Base-by-base conservation (phyloP, 23 red algal species). In the Agarophyton chilense region DNA sequence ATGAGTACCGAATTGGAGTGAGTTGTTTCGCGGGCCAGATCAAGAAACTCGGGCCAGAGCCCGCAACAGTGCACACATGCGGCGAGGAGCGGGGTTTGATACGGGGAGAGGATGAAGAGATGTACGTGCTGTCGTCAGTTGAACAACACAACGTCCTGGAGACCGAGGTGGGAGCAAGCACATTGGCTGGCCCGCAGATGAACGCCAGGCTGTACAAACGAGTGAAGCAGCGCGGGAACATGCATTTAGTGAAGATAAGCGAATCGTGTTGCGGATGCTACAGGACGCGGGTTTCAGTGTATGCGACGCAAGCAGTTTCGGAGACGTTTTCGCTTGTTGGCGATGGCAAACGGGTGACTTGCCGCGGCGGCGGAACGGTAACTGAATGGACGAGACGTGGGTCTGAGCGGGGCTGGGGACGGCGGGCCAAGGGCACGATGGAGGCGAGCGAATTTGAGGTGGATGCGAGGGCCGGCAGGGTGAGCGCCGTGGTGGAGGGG, bases 1-100 rank as follows among this genome's bases (percentile, higher is more conserved):
- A 84, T 38, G 81, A 84, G 38, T 84, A 84, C 19, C 41, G 81
- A 8, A 64, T 84, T 44, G 81, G 81, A 2, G 63, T 84, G 40
- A 66, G 62, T 11, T 84, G 81, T 29, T 84, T 51, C 47, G 38
- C 14, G 3, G 81, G 81, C 35, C 81, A 84, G 41, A 25, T 84
- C 36, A 44, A 35, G 10, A 40, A 35, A 35, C 46, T 84, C n/a
- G 31, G 50, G 18, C 81, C 81, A 1, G 62, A 84, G 38, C 81
- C 81, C 7, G 45, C 62, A 32, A 44, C 62, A 10, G 57, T 67
- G 28, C 16, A 49, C 14, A 50, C 63, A 21, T 84, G 81, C 43
- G 24, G 31, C 2, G 57, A 19, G 46, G 57, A 43, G 1, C 2
- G 21, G 38, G 56, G 16, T 0, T 11, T 16, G 21, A 52, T 25